A percentile compares a stretch with the other conserved stretches of the same genome.
These are phyloP conservation scores for Aspergillus sp. DNA, from an alignment of 2,329 filamentous ascomycete species.

Conservation along the genomic window DNA sequence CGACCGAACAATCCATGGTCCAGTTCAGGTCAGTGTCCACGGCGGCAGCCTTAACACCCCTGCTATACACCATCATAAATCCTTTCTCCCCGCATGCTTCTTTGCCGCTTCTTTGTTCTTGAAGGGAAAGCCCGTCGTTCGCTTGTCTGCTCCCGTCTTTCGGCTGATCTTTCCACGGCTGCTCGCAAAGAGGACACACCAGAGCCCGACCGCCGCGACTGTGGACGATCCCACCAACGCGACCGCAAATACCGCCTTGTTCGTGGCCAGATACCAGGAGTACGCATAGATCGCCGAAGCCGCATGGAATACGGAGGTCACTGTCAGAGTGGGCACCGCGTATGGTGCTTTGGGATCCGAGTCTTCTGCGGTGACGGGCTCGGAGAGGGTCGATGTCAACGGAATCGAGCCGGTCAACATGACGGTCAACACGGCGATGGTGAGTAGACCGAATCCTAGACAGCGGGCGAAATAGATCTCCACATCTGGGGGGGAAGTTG, in stretches of 20 bases:
- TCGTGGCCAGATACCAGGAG: conserved; percentile 58
- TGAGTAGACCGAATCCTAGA: conserved; percentile 66
- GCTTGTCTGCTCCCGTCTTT: conserved; percentile 66
- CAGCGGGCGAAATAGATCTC: conserved; percentile 73
- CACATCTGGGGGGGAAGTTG: conserved; percentile 34
- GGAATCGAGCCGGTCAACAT: conserved; percentile 71
- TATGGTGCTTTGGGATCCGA: conserved; percentile 57
- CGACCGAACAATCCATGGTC: background rate
- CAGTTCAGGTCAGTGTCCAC: no score
- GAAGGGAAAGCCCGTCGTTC: conserved; percentile 66
- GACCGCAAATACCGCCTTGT: conserved; percentile 59
- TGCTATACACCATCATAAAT: background rate
- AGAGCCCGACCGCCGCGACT: conserved; percentile 63
- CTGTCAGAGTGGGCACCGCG: conserved; percentile 63
- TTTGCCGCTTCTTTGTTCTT: conserved; percentile 58
- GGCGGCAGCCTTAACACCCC: background rate
- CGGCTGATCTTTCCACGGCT: conserved; percentile 58
- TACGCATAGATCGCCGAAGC: conserved; percentile 66
- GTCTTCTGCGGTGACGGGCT: conserved; percentile 43
- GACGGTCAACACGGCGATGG: conserved; percentile 63
- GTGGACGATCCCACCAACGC: conserved; percentile 58
- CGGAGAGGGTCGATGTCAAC: conserved; percentile 51
- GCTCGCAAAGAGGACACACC: conserved; percentile 61
- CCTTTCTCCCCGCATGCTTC: conserved; percentile 41
- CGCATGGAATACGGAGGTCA: conserved; percentile 67